These are phyloP conservation scores for Aaosphaeria arxii DNA, from an alignment of 2,329 filamentous ascomycete species.

Conservation along the genomic window DNA sequence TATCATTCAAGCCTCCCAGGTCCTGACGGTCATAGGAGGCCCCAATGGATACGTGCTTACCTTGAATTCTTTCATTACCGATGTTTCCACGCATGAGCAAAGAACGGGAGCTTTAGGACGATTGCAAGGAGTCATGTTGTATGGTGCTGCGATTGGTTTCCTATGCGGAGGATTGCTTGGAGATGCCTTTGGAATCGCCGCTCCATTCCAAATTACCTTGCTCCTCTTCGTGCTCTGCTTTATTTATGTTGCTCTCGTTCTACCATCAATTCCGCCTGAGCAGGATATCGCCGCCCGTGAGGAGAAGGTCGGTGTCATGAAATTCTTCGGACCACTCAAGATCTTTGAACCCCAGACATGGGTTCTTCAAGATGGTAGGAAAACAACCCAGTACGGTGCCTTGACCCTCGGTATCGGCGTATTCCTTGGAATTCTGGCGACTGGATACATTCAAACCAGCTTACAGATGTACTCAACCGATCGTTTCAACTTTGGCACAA, in stretches of 20 bases:
- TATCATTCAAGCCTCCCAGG: slow-evolving; percentile 65
- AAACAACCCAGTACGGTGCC: slow-evolving; percentile 59
- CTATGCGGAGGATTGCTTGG: slow-evolving; percentile 64
- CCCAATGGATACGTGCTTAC: slow-evolving; percentile 68
- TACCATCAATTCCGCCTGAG: slow-evolving; percentile 51
- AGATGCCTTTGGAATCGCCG: slow-evolving; percentile 60
- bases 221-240: slow-evolving; percentile 50
- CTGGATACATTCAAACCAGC: slow-evolving; percentile 63
- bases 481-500: slow-evolving; percentile 43
- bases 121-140: slow-evolving; percentile 65
- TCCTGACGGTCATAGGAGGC: slow-evolving; percentile 66
- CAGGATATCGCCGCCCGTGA: slow-evolving; percentile 21
- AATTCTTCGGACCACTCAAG: slow-evolving; percentile 62
- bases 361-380: slow-evolving; percentile 48
- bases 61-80: slow-evolving; percentile 66
- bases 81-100: slow-evolving; percentile 58
- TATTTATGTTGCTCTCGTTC: slow-evolving; percentile 39
- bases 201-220: slow-evolving; percentile 64
- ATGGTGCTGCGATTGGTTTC: slow-evolving; percentile 64
- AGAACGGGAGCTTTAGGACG: slow-evolving; percentile 65
- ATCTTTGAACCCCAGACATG: slow-evolving; percentile 60
- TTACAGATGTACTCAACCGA: slow-evolving; percentile 50
- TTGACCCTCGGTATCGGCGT: slow-evolving; percentile 64
- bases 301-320: slow-evolving; percentile 41
- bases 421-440: slow-evolving; percentile 66